Conservation (phyloP, 352 stramenopile species). For the Phytophthora parvispora region DNA sequence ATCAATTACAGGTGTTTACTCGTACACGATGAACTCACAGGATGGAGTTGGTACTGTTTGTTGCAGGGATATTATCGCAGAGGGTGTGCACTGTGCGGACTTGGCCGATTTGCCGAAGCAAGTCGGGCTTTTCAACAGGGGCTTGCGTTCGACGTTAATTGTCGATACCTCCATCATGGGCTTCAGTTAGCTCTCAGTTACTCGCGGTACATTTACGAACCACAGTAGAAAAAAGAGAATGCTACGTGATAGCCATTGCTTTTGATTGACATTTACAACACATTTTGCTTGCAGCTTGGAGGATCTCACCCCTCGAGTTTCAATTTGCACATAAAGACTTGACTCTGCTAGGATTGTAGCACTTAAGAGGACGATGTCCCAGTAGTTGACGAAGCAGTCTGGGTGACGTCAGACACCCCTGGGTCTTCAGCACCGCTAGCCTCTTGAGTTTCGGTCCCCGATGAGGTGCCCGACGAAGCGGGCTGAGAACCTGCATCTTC, state of each 20-base stretch:
- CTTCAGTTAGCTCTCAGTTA: conserved; percentile 56
- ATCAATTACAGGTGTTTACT: background rate
- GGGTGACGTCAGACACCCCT: background rate
- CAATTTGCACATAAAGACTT: background rate
- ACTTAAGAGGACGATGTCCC: background rate
- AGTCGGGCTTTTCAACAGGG: conserved; percentile 71
- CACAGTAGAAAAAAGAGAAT: background rate
- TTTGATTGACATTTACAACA: background rate
- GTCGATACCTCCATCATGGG: conserved; percentile 63
- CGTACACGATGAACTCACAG: background rate
- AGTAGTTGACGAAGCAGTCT: background rate
- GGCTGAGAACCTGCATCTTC: background rate
- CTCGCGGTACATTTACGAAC: conserved; percentile 28
- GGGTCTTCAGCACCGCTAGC: background rate
- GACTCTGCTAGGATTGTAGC: background rate
- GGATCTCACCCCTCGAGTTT: background rate
- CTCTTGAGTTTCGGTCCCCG: background rate
- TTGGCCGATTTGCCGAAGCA: conserved; percentile 62
- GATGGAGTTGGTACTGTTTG: background rate
- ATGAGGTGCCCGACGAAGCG: background rate
- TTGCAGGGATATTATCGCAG: conserved; percentile 77
- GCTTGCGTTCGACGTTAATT: conserved; percentile 71
- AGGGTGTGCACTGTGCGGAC: conserved; percentile 65
- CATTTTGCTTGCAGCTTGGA: background rate
- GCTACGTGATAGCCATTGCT: background rate